Percentiles rank a stretch among this genome's conserved stretches.
Evolutionary conservation across 2,329 filamentous ascomycete species (phyloP).

Genomic region (Teratosphaeria epicoccoides): DNA sequence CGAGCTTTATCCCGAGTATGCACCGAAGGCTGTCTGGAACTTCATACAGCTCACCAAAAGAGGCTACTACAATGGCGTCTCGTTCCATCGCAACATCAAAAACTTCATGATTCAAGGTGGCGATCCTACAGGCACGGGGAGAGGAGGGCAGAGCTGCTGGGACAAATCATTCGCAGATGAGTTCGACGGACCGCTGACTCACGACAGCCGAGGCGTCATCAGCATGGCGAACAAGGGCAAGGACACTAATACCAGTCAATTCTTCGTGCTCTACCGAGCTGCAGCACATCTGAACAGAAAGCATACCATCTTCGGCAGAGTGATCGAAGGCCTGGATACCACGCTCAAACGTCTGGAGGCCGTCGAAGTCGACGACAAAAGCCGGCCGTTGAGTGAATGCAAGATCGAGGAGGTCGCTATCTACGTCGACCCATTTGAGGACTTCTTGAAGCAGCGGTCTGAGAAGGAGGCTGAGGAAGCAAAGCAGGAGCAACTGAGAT

Average conservation of each 20-base stretch:
- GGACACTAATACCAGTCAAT: slow-evolving; percentile 92
- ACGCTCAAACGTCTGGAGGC: slow-evolving; percentile 65
- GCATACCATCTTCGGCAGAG: slow-evolving; percentile 88
- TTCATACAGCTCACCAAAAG: slow-evolving; percentile 80
- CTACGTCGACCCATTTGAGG: slow-evolving; percentile 89
- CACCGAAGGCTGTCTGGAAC: slow-evolving; percentile 93
- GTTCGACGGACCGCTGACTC: slow-evolving; percentile 78
- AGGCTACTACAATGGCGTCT: slow-evolving; percentile 75
- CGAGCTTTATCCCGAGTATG: slow-evolving; percentile 81
- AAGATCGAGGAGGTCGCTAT: slow-evolving; percentile 73
- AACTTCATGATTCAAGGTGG: slow-evolving; percentile 98
- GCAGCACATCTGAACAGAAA: slow-evolving; percentile 83
- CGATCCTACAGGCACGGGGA: slow-evolving; percentile 82
- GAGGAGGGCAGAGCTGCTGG: slow-evolving; percentile 87
- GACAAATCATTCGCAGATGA: slow-evolving; percentile 91
- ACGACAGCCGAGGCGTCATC: slow-evolving; percentile 66
- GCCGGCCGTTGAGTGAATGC: slow-evolving; percentile 67
- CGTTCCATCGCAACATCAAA: slow-evolving; percentile 87
- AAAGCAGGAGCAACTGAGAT: slow-evolving; percentile 52
- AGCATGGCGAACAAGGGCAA: slow-evolving; percentile 99
- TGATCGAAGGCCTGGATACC: slow-evolving; percentile 58
- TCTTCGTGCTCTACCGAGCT: slow-evolving; percentile 82
- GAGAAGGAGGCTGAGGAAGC: slow-evolving; percentile 49
- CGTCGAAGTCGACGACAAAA: slow-evolving; percentile 60
- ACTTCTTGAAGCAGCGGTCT: slow-evolving; percentile 62